phyloP scores from a whole-genome alignment of 2,329 filamentous ascomycete genomes.

The Tolypocladium guangdongense region DNA sequence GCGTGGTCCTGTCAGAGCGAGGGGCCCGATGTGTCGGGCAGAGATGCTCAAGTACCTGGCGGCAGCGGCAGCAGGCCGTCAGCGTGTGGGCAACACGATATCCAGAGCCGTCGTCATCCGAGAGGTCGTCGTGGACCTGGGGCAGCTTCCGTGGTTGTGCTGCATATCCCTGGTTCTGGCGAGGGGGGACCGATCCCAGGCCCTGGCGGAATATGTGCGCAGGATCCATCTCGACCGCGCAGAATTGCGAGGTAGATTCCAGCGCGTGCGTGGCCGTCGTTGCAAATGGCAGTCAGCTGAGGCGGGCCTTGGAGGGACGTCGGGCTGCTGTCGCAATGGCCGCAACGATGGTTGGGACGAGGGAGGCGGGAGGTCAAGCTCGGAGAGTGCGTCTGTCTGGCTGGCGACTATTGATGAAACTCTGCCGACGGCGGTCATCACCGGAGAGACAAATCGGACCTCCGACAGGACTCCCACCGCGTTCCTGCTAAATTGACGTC shows the following conservation, averaged over 20 bases:
- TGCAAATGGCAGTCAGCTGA: neutral
- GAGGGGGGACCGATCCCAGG: constrained; percentile 33
- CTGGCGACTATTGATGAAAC: neutral
- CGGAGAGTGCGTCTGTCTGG: neutral
- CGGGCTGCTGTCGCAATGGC: neutral
- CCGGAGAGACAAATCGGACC: neutral
- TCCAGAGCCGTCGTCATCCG: constrained; percentile 38
- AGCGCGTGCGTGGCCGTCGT: neutral
- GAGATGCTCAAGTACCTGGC: constrained; percentile 43
- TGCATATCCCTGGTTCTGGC: constrained; percentile 21
- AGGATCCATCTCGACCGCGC: constrained; percentile 40
- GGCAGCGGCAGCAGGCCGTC: constrained; percentile 70
- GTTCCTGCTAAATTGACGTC: neutral
- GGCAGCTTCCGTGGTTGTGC: constrained; percentile 18
- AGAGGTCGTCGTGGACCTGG: constrained; percentile 27
- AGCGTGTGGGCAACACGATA: constrained; percentile 66
- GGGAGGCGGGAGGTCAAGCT: neutral
- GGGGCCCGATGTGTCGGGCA: neutral
- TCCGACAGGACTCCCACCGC: neutral
- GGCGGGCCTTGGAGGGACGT: neutral
- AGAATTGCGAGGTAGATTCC: neutral
- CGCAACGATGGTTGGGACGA: neutral
- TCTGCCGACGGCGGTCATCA: neutral
- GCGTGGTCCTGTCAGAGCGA: neutral
- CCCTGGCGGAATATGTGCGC: constrained; percentile 49